phyloP scores from a whole-genome alignment of 176 grass and related monocot genomes.

The Rhipidocladum racemiflorum region DNA sequence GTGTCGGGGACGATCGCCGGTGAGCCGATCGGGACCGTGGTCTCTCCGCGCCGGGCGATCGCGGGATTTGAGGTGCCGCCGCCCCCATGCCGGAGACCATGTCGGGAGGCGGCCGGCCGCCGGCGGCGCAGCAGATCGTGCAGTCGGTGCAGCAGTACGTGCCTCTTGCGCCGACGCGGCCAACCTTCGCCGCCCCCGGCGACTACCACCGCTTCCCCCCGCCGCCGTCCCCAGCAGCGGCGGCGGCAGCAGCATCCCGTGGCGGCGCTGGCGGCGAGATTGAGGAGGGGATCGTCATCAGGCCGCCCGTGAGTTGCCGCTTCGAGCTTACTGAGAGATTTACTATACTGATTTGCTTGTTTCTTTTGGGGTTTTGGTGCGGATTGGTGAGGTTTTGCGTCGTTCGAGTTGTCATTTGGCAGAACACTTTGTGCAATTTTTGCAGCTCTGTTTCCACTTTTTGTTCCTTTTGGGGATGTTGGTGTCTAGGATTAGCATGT shows the following conservation, averaged over 20 bases:
- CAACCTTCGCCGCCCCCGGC: conserved; percentile 36
- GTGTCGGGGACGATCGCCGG: not conserved
- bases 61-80: conserved; percentile 1
- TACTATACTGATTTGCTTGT: not conserved
- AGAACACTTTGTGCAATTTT: not conserved
- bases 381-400: conserved; percentile 18
- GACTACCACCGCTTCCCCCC: conserved; percentile 54
- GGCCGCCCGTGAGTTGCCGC: conserved; percentile 60
- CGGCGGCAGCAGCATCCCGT: not conserved
- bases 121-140: conserved; percentile 48
- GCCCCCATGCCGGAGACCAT: conserved; percentile 28
- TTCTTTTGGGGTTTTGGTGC: conserved; percentile 7
- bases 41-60: conserved; percentile 19
- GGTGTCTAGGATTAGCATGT: not conserved
- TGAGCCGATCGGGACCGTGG: conserved; percentile 1
- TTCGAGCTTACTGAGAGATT: conserved; percentile 4
- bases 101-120: conserved; percentile 48
- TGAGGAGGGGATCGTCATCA: conserved; percentile 55
- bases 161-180: not conserved
- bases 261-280: conserved; percentile 26
- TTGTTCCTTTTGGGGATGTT: not conserved
- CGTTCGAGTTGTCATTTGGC: conserved; percentile 4
- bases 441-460: not conserved
- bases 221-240: not conserved
- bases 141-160: conserved; percentile 44